Evolutionary conservation across 352 stramenopile genomes (phyloP).

Genomic region (Aphanomyces euteiches): DNA sequence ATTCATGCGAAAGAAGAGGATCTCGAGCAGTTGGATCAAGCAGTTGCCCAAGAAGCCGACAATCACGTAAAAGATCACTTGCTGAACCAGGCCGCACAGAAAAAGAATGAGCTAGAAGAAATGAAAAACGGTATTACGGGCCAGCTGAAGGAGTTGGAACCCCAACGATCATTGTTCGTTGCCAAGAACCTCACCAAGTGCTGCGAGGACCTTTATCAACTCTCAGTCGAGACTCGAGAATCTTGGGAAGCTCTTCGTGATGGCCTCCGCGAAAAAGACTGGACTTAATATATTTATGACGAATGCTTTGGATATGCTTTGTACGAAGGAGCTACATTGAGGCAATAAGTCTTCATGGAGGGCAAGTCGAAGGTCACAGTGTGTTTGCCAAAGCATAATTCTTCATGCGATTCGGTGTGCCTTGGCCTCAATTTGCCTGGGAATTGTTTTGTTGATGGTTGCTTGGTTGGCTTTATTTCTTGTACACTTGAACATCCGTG

Average conservation of each 20-base stretch:
- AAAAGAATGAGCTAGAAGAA: conserved; percentile 4
- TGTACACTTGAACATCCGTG: conserved; percentile 4
- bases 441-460: not conserved
- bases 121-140: conserved; percentile 34
- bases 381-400: conserved; percentile 26
- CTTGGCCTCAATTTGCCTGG: conserved; percentile 16
- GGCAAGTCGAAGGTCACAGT: conserved; percentile 47
- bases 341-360: conserved; percentile 68
- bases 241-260: conserved; percentile 44
- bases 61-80: not conserved
- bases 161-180: conserved; percentile 60
- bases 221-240: conserved; percentile 63
- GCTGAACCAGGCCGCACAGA: not conserved
- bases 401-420: conserved; percentile 12
- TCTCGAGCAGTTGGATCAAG: conserved; percentile 2
- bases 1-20: conserved; percentile 32
- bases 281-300: conserved; percentile 31
- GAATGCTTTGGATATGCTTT: conserved; percentile 40
- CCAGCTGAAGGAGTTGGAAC: conserved; percentile 60
- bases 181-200: conserved; percentile 64
- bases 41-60: not conserved
- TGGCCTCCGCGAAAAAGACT: not conserved
- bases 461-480: conserved; percentile 2
- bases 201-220: conserved; percentile 64
- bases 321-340: conserved; percentile 56